Base-by-base conservation (phyloP, 495 filamentous ascomycete species). In the Hypoxylon lenormandii region DNA sequence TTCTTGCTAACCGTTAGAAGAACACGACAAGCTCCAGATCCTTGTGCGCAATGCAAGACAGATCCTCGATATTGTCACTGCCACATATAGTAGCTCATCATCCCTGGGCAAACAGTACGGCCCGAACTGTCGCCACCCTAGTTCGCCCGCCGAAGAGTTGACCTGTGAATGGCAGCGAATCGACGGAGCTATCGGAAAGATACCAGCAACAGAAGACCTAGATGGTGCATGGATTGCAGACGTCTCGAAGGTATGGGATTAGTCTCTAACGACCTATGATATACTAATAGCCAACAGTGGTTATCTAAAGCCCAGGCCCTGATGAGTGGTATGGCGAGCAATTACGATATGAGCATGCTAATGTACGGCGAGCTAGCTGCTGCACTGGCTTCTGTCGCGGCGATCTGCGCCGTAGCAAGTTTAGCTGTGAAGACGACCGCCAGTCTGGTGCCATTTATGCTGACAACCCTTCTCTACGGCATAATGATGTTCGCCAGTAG, bases 401-500 rank as follows among this genome's bases (percentile, higher is more conserved):
- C 78, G 2, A 26, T 72, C 7, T 64, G 69, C 37, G 63, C 73
- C 12, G 19, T 76, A 16, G 30, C 51, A 22, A 68, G 69, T 4
- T 70, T 72, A 12, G 16, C 51, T 42, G 33, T 50, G 43, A 58
- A 6, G 42, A 56, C 16, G 37, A 30, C 22, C 56, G 65, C 21
- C 49, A 37, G 72, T 11, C 53, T 78, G n/a, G 38, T 61, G 15
- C 75, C 77, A 0, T 68, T 80, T 46, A 28, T 69, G 57, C 43
- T 75, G 8, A 80, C 86, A 5, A 78, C 86, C 0, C 7, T 89
- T 0, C 74, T 85, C 0, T 96, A 97, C 75, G 87, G 89, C 8
- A 75, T 84, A 28, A 94, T 96, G 90, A 98, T 97, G 93, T 98
- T 98, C 78, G 93, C 94, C 26, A 96, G 91, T 76, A 97, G 93